Evolutionary conservation across 139 green algal genomes (phyloP), one percentile per base, ranked within the genome.

Genomic region (Auxenochlorella pyrenoidosa): DNA sequence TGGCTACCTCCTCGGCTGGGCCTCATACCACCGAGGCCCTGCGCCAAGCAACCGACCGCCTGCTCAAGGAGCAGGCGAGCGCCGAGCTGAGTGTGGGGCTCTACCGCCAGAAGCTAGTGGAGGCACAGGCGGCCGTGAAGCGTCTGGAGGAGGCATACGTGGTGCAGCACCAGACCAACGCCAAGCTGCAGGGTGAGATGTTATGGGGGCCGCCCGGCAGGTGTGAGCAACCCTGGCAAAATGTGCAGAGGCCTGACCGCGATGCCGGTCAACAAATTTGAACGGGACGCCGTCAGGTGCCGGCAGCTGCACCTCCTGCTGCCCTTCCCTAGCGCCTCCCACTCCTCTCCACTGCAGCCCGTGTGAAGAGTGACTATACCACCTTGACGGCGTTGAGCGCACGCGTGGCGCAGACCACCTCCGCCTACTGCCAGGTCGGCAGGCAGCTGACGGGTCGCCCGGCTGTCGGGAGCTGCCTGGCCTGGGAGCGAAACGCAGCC

Each of bases 121-220:
- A 85, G 86, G 80, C 80, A 6, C 51, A 82, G 34, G 30, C 26
- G 41, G 60, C 75, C 3, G 72, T 84, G 10, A 65, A 34, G 30
- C 51, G 44, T n/a, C 59, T 90, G 79, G 79, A 90, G 51, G 44
- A 34, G 32, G 86, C 86, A n/a, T 90, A 90, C 44, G 59, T 86
- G 73, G 34, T 38, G 63, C 84, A 88, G 84, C 30, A 63, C n/a
- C 30, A 88, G 28, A 30, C 32, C 51, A 87, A 87, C 13, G 71
- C 26, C 13, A 72, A 59, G 44, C 83, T 87, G 71, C 82, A 86
- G 70, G 82, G 66, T 68, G 34, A 30, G 54, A 58, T 6, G 12
- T 6, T 58, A 66, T 41, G 16, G 38, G 78, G 6, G 44, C 30
- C 21, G 78, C 13, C n/a, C 5, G 54, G 24, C 0, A 8, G 12